Evolutionary conservation across 208 protist species (phyloP).

Genomic region (Leptomonas pyrrhocoris): DNA sequence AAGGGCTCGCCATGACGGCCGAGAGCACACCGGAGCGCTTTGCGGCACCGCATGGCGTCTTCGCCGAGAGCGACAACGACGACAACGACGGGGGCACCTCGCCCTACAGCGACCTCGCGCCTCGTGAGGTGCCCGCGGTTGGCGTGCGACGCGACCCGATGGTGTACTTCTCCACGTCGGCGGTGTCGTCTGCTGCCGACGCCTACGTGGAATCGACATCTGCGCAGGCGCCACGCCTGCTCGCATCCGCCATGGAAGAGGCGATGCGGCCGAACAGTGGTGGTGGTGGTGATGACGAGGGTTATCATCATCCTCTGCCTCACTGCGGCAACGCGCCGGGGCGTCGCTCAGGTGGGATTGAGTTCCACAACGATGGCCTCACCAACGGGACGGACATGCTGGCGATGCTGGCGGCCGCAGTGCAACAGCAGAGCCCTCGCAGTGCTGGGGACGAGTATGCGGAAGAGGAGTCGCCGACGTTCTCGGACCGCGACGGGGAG

Average conservation of each 20-base stretch:
- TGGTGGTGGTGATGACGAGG: not conserved
- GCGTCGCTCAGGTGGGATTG: not conserved
- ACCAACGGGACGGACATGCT: constrained; percentile 21
- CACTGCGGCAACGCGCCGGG: not conserved
- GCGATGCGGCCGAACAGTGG: not conserved
- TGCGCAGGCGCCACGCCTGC: not conserved
- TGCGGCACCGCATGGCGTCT: constrained; percentile 20
- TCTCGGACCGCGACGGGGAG: constrained; percentile 9
- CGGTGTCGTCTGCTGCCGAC: not conserved
- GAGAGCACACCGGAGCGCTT: constrained; percentile 22
- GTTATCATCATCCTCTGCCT: not conserved
- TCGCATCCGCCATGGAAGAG: not conserved
- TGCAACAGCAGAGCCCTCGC: constrained; percentile 23
- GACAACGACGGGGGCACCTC: constrained; percentile 28
- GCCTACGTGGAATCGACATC: not conserved
- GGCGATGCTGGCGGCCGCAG: constrained; percentile 31
- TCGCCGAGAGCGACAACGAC: constrained; percentile 56
- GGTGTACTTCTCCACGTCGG: constrained; percentile 29
- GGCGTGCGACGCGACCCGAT: constrained; percentile 27
- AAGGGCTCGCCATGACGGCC: not conserved
- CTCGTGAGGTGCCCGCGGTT: not conserved
- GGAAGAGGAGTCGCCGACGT: constrained; percentile 9
- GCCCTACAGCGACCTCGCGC: constrained; percentile 11
- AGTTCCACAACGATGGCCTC: constrained; percentile 13
- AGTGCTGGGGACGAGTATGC: constrained; percentile 4